A percentile compares a stretch with the other conserved stretches of the same genome.
Conservation (phyloP, 768 basidiomycete genomes). For the Butyriboletus loyo region DNA sequence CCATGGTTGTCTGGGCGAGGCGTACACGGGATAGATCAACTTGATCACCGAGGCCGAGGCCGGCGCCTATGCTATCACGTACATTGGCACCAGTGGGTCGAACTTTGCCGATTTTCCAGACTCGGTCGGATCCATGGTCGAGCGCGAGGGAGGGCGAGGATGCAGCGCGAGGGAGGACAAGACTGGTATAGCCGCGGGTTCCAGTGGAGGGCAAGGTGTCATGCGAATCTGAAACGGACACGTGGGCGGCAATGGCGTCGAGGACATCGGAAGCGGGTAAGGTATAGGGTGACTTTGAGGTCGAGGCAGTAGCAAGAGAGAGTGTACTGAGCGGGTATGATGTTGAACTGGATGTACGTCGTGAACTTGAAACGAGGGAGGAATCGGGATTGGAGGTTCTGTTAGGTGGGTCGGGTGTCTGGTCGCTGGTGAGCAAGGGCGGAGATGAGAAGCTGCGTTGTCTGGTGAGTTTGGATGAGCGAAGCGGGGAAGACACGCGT, state of each 20-base stretch:
- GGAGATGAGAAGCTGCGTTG: slow-evolving; percentile 34
- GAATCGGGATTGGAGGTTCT: not conserved
- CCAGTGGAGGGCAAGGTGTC: slow-evolving; percentile 42
- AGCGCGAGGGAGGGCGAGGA: slow-evolving; percentile 20
- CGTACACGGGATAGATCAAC: slow-evolving; percentile 76
- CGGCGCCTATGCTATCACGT: slow-evolving; percentile 22
- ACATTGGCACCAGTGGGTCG: slow-evolving; percentile 11
- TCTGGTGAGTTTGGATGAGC: slow-evolving; percentile 22
- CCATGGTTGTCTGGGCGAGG: slow-evolving; percentile 85
- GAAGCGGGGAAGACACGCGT: slow-evolving; percentile 25
- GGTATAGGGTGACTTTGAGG: slow-evolving; percentile 33
- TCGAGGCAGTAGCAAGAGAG: slow-evolving; percentile 16
- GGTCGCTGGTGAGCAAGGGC: slow-evolving; percentile 9
- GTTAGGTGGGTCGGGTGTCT: slow-evolving; percentile 1
- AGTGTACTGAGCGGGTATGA: slow-evolving; percentile 13
- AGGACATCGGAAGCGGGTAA: slow-evolving; percentile 28
- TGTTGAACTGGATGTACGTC: slow-evolving; percentile 7
- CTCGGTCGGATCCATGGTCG: slow-evolving; percentile 13
- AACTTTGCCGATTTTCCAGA: slow-evolving; percentile 25
- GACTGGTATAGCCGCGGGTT: slow-evolving; percentile 54
- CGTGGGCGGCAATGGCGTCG: slow-evolving; percentile 33
- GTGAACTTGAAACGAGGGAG: slow-evolving; percentile 7
- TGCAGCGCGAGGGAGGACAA: slow-evolving; percentile 46
- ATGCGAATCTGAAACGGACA: slow-evolving; percentile 23
- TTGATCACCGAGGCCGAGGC: slow-evolving; percentile 40